Percentiles rank a stretch among this genome's conserved stretches.
Conservation (phyloP, 768 basidiomycete species). For the Fistulinella prunicolor region DNA sequence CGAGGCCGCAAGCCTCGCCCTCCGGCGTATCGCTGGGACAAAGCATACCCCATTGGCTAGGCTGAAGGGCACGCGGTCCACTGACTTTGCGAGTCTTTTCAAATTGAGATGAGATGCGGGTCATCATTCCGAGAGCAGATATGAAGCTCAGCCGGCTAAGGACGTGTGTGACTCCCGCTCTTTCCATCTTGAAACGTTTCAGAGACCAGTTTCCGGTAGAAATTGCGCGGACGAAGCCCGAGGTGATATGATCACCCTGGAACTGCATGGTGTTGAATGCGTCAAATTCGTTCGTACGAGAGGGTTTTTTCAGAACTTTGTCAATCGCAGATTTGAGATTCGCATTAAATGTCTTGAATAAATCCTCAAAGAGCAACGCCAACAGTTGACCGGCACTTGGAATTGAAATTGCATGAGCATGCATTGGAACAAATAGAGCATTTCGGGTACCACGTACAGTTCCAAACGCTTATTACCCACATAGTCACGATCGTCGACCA, state of each 20-base stretch:
- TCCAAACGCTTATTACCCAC: conserved; percentile 99
- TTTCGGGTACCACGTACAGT: conserved; percentile 57
- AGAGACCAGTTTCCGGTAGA: conserved; percentile 99
- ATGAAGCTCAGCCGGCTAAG: conserved; percentile 94
- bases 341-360: conserved; percentile 98
- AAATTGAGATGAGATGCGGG: conserved; percentile 96
- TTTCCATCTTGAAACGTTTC: conserved; percentile 99
- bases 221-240: conserved; percentile 94
- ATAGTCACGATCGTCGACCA: conserved; percentile 98
- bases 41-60: conserved; percentile 98
- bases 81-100: conserved; percentile 99
- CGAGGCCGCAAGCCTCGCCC: conserved; percentile 98
- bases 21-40: conserved; percentile 99
- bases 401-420: conserved; percentile 29
- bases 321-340: conserved; percentile 95
- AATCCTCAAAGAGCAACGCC: conserved; percentile 93
- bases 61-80: conserved; percentile 94
- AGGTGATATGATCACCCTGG: conserved; percentile 93
- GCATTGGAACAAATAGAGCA: conserved; percentile 1
- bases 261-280: conserved; percentile 93
- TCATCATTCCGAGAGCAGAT: conserved; percentile 99
- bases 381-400: conserved; percentile 91
- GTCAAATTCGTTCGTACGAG: conserved; percentile 91
- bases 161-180: conserved; percentile 97
- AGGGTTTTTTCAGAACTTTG: conserved; percentile 95